A percentile compares a stretch with the other conserved stretches of the same genome.
phyloP scores from a whole-genome alignment of 192 early-diverging fungal genomes.

The Chytriomyces sp. region DNA sequence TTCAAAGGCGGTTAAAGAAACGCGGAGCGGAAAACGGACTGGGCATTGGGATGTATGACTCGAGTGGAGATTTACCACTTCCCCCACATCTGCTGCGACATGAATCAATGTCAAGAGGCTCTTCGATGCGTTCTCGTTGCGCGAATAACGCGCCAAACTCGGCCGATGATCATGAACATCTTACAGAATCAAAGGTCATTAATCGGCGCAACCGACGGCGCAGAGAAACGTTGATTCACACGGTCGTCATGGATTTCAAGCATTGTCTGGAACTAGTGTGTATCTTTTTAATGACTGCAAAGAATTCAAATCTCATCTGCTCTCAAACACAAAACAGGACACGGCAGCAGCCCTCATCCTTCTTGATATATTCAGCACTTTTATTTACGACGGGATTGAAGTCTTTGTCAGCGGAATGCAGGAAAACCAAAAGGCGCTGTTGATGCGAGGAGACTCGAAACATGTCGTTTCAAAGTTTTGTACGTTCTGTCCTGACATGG shows the following conservation, averaged over 20 bases:
- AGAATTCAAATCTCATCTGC: not conserved
- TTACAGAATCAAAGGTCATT: not conserved
- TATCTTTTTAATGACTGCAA: not conserved
- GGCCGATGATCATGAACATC: no score
- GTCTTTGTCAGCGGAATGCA: constrained; percentile 33
- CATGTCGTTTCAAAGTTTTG: constrained; percentile 12
- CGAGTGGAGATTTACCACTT: constrained; percentile 17
- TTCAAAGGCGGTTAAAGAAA: not conserved
- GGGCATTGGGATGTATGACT: constrained; percentile 26
- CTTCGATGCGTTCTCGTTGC: not conserved
- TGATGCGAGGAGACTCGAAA: constrained; percentile 22
- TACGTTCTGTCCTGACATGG: constrained; percentile 22
- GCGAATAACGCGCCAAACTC: not conserved
- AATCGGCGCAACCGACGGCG: constrained; percentile 1
- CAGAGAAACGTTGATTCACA: constrained; percentile 14
- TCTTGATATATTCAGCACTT: constrained; percentile 29
- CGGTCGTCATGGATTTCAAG: constrained; percentile 34
- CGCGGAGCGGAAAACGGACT: not conserved
- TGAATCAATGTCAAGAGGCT: not conserved
- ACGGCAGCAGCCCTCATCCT: constrained; percentile 39
- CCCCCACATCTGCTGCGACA: constrained; percentile 7
- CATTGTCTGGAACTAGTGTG: constrained; percentile 31
- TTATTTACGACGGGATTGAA: constrained; percentile 22
- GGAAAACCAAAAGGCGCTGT: constrained; percentile 16
- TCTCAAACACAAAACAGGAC: constrained; percentile 11